A percentile compares a stretch with the other conserved stretches of the same genome.
Conservation (phyloP, 345 rosid genomes). For the Lagerstroemia speciosa region DNA sequence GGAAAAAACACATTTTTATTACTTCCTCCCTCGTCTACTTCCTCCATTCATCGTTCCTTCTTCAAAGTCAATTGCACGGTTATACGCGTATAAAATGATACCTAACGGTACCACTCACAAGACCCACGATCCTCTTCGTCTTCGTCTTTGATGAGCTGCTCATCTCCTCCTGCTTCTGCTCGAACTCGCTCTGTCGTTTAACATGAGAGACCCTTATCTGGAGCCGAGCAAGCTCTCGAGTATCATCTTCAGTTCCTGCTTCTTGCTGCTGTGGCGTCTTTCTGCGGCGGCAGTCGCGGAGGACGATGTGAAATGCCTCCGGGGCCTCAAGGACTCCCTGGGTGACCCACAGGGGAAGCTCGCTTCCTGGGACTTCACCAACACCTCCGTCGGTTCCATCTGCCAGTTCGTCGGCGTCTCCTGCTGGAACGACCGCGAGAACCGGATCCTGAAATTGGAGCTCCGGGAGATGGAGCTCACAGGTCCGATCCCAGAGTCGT, state of each 20-base stretch:
- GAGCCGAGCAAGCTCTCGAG: background rate
- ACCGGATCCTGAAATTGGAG: constrained; percentile 47
- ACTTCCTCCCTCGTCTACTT: background rate
- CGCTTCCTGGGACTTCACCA: constrained; percentile 51
- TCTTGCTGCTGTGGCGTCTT: background rate
- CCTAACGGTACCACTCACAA: background rate
- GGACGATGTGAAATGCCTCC: constrained; percentile 67
- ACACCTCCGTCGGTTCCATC: constrained; percentile 39
- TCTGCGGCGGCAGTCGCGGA: constrained; percentile 30
- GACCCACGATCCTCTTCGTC: background rate
- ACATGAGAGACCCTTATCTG: background rate
- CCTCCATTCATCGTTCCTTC: background rate
- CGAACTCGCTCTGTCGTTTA: background rate
- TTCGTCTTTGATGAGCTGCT: background rate
- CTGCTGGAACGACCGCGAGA: constrained; percentile 81
- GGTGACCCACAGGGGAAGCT: constrained; percentile 40
- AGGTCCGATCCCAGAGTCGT: constrained; percentile 53
- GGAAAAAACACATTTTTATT: background rate
- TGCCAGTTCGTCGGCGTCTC: constrained; percentile 71
- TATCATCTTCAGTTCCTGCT: background rate
- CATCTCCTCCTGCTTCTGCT: background rate
- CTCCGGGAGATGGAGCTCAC: constrained; percentile 49
- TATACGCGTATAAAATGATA: background rate
- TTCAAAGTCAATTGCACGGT: background rate
- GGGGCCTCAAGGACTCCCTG: constrained; percentile 36